A percentile compares a stretch with the other conserved stretches of the same genome.
Conservation (phyloP, 2,329 filamentous ascomycete genomes). For the Hortaea werneckii region DNA sequence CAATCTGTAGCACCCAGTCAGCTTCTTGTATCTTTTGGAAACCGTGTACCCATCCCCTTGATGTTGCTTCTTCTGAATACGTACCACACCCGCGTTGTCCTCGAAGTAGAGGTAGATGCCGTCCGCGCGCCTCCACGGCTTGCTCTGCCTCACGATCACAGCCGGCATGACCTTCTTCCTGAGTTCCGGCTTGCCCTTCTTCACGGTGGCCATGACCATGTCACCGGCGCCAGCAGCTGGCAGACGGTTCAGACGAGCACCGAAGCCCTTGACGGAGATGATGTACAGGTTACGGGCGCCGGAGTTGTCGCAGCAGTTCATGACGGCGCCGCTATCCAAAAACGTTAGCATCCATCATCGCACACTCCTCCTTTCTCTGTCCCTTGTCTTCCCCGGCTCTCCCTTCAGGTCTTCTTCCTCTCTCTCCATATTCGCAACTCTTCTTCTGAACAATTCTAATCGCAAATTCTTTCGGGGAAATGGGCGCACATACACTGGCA, state of each 20-base stretch:
- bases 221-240: constrained; percentile 96
- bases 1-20: constrained; percentile 53
- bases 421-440: neutral
- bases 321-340: constrained; percentile 74
- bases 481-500: constrained; percentile 80
- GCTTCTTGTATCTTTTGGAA: neutral
- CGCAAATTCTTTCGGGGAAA: neutral
- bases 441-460: neutral
- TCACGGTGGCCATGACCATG: constrained; percentile 99
- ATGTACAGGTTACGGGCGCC: constrained; percentile 97
- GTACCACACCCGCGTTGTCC: constrained; percentile 98
- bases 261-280: constrained; percentile 98
- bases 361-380: neutral
- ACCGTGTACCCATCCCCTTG: neutral
- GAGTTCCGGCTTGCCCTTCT: constrained; percentile 99
- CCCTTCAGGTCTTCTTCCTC: neutral
- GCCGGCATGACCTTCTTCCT: constrained; percentile 99
- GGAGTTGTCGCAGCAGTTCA: constrained; percentile 99
- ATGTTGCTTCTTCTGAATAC: constrained; percentile 31
- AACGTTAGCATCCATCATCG: neutral
- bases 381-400: neutral
- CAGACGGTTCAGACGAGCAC: constrained; percentile 93
- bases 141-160: constrained; percentile 96
- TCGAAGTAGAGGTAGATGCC: constrained; percentile 99
- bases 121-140: constrained; percentile 98